Base-by-base conservation (phyloP, 1,139 yeast genomes). In the Geotrichum bryndzae region DNA sequence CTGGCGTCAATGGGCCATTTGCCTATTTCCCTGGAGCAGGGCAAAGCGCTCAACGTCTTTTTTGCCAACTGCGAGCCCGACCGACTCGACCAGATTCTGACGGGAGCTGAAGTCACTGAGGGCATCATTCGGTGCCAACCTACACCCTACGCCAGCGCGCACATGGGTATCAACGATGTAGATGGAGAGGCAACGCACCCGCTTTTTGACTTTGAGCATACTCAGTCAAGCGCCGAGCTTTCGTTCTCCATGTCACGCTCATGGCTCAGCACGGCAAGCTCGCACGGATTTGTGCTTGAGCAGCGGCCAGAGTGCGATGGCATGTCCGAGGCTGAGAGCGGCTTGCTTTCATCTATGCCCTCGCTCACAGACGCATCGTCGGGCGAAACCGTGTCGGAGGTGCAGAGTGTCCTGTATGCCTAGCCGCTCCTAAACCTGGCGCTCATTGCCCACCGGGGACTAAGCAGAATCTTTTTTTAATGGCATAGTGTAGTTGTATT, bases 11-110 rank as follows among this genome's bases (percentile, higher is more conserved):
- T 75, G 4, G 78, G 78, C 10, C 77, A 74, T 67, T 69, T 75
- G 58, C 78, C 78, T 18, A 63, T 75, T 5, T 64, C 76, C 0
- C 61, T 74, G n/a, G 75, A 71, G 60, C 64, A 63, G 35, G 70
- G 71, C 31, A 61, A 65, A 22, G 60, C 62, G 4, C 58, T 75
- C 8, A 71, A 77, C 33, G 71, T 75, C 7, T 76, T 74, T 61
- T 74, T 75, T 67, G 77, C 77, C 52, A 75, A 75, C 61, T 66
- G 74, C 33, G 76, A 73, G 57, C 61, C 70, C 1, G 70, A 68
- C 10, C 67, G 70, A 56, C 75, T 74, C n/a, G 64, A 66, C 50
- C 54, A 63, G 31, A 66, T 75, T 51, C 63, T 73, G 58, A 64
- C 64, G 10, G 77, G 74, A 53, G 68, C 71, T 51, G 77, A 71